phyloP scores from a whole-genome alignment of 176 grass and related monocot genomes.

The Poa pratensis region DNA sequence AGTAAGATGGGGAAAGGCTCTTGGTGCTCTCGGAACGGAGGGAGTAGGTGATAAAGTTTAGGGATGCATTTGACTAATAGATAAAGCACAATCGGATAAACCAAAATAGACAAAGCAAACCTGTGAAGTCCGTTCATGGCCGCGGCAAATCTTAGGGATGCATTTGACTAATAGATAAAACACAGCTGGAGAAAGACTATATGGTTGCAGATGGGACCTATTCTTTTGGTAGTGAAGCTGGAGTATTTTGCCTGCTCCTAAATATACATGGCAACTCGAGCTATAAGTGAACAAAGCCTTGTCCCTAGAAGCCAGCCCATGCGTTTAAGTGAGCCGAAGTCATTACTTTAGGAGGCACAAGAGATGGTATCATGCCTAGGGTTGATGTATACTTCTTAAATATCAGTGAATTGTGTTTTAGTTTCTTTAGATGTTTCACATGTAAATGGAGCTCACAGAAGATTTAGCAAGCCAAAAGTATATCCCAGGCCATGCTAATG shows the following conservation, averaged over 20 bases:
- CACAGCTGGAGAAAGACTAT: slow-evolving; percentile 3
- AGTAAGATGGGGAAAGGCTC: not conserved
- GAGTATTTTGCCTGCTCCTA: slow-evolving; percentile 15
- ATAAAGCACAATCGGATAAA: not conserved
- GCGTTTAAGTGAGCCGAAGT: not conserved
- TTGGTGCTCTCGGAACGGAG: not conserved
- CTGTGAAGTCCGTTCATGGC: not conserved
- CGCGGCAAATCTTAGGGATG: not conserved
- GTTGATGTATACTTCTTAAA: not conserved
- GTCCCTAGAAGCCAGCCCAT: not conserved
- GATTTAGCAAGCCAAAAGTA: slow-evolving; percentile 14
- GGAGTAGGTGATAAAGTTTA: not conserved
- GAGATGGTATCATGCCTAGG: slow-evolving; percentile 4
- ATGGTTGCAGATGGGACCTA: not conserved
- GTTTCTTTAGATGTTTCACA: slow-evolving; percentile 11
- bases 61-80: not conserved
- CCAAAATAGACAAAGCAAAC: not conserved
- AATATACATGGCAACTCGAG: not conserved
- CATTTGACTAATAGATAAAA: slow-evolving; percentile 2
- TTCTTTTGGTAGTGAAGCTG: not conserved
- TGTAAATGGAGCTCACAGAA: not conserved
- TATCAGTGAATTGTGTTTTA: not conserved
- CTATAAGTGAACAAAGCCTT: not conserved
- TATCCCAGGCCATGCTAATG: slow-evolving; percentile 7
- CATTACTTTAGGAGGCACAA: slow-evolving; percentile 17